These are phyloP conservation scores for Aspergillus oerlinghausenensis DNA, from an alignment of 2,329 filamentous ascomycete species.

Conservation along the genomic window DNA sequence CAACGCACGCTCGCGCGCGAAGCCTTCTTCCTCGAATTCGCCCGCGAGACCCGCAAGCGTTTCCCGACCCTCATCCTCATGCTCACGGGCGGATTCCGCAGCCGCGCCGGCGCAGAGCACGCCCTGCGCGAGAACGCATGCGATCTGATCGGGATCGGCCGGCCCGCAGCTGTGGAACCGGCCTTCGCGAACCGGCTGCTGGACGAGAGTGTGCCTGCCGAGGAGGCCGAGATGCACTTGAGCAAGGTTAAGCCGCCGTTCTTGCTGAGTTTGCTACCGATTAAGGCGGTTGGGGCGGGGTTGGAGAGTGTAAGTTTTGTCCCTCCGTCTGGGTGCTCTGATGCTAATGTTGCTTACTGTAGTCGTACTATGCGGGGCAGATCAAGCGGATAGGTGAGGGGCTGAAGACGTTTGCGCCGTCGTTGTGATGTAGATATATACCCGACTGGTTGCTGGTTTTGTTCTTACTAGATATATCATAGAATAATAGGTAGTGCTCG, in stretches of 20 bases:
- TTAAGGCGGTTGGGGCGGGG: conserved; percentile 25
- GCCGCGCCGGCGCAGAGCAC: conserved; percentile 46
- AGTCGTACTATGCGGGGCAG: conserved; percentile 24
- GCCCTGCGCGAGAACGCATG: conserved; percentile 46
- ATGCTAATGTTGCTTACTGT: background rate
- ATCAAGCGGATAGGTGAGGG: conserved; percentile 25
- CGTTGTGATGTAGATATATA: background rate
- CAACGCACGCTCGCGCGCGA: conserved; percentile 53
- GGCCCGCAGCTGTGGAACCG: conserved; percentile 45
- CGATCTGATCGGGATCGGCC: conserved; percentile 47
- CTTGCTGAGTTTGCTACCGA: conserved; percentile 19
- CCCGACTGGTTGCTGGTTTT: too few relatives aligned
- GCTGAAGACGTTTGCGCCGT: conserved; percentile 15
- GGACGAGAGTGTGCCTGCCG: conserved; percentile 24
- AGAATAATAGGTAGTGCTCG: too few relatives aligned
- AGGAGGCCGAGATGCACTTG: conserved; percentile 21
- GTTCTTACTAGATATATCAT: too few relatives aligned
- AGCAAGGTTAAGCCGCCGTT: conserved; percentile 22
- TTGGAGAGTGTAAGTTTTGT: conserved; percentile 25
- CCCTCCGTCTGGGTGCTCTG: background rate
- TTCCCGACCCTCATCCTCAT: conserved; percentile 47
- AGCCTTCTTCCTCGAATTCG: conserved; percentile 66
- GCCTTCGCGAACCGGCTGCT: conserved; percentile 34
- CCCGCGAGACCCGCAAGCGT: conserved; percentile 45
- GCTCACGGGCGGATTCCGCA: conserved; percentile 62